Conservation (phyloP, 2,329 filamentous ascomycete genomes). For the Lasiodiplodia hormozganensis region DNA sequence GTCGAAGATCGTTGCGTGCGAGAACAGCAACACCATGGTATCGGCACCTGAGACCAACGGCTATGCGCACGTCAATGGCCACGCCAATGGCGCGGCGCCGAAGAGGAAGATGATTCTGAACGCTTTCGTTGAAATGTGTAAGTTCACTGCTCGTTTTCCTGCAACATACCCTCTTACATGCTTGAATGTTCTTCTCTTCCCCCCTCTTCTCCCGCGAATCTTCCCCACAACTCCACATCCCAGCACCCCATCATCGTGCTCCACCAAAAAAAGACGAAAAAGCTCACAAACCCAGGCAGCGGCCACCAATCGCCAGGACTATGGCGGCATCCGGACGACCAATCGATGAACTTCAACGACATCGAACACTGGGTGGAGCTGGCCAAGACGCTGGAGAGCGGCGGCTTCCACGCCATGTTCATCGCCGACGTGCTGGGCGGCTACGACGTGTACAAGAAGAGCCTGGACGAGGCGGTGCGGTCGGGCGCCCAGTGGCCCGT, state of each 20-base stretch:
- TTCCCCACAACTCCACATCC: not conserved
- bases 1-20: not conserved
- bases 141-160: not conserved
- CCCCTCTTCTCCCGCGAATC: not conserved
- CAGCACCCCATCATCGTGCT: not conserved
- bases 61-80: slow-evolving; percentile 15
- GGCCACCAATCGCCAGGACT: slow-evolving; percentile 57
- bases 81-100: slow-evolving; percentile 25
- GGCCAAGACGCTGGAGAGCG: slow-evolving; percentile 47
- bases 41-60: slow-evolving; percentile 16
- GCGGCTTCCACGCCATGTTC: slow-evolving; percentile 50
- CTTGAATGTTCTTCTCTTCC: slow-evolving; percentile 11
- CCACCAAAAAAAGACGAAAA: not conserved
- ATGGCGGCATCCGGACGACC: slow-evolving; percentile 64
- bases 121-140: slow-evolving; percentile 49
- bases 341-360: slow-evolving; percentile 61
- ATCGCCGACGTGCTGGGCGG: slow-evolving; percentile 61
- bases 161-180: not conserved
- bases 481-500: slow-evolving; percentile 74
- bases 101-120: slow-evolving; percentile 51
- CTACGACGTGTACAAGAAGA: slow-evolving; percentile 72
- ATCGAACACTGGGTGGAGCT: slow-evolving; percentile 47
- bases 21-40: not conserved
- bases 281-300: slow-evolving; percentile 23
- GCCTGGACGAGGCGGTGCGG: slow-evolving; percentile 65